Base-by-base conservation (phyloP, 139 green algal genomes). In the Yamagishiella unicocca region DNA sequence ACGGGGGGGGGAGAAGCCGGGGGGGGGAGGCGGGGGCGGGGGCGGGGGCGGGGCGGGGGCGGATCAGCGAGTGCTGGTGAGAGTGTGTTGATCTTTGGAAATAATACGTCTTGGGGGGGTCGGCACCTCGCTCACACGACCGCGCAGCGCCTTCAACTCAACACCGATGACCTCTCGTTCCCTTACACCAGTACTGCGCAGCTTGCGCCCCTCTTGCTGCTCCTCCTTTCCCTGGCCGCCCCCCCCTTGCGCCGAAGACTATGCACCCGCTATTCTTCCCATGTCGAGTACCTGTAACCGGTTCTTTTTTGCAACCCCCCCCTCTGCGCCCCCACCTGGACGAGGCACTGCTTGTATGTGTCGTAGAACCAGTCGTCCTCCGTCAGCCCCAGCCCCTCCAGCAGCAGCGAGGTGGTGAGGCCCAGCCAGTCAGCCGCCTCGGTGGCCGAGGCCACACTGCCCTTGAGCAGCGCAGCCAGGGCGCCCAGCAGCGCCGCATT, bases 281-380 rank as follows among this genome's bases (percentile, higher is more conserved):
- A n/a, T n/a, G n/a, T n/a, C n/a, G n/a, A n/a, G n/a, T n/a, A n/a
- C n/a, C n/a, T n/a, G n/a, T n/a, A n/a, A n/a, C n/a, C n/a, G n/a
- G n/a, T n/a, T n/a, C n/a, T n/a, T n/a, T n/a, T n/a, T n/a, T n/a
- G n/a, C n/a, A n/a, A n/a, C n/a, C n/a, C n/a, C n/a, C n/a, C n/a
- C n/a, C n/a, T n/a, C 43, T 43, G 2, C 19, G 24, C 25, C 37
- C 76, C 21, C 64, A 77, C 62, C 35, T 37, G 25, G 29, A 90
- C 4, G 10, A 90, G 70, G 79, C 87, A 90, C 12, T 58, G 9
- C 29, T 73, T 73, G 83, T 73, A 88, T 17, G 37, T 29, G 35
- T 82, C 83, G 8, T 55, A 66, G 71, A 33, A 66, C 45, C 46
- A 88, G 5, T 46, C 2, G 37, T 38, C 29, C 22, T 77, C 40